Evolutionary conservation across 129 eudicot genomes (phyloP).

Genomic region (Artemisia tridentata): DNA sequence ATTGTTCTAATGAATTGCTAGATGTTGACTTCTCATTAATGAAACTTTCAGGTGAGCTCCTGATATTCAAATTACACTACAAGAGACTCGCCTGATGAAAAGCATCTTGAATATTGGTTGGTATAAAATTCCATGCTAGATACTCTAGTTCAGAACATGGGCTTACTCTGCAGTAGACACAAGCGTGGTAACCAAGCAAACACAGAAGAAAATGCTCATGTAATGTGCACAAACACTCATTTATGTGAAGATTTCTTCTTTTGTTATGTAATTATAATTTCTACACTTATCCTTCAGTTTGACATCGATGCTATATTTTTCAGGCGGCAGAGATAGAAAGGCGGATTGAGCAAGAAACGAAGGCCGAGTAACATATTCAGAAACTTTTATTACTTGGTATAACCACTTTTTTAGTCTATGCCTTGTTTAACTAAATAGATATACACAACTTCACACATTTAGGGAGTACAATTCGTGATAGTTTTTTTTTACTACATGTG

Average conservation of each 20-base stretch:
- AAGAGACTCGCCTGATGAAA: constrained; percentile 27
- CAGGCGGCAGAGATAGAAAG: constrained; percentile 94
- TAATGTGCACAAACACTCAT: constrained; percentile 20
- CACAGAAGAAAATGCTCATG: constrained; percentile 80
- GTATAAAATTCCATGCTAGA: constrained; percentile 44
- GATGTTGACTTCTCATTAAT: too few species aligned
- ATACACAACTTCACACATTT: too few species aligned
- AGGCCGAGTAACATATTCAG: constrained; percentile 91
- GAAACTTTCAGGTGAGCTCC: constrained; percentile 28
- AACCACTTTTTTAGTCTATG: background rate
- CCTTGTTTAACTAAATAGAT: too few species aligned
- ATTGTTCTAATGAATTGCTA: too few species aligned
- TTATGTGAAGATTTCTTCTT: constrained; percentile 14
- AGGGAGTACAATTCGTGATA: too few species aligned
- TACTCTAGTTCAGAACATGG: constrained; percentile 50
- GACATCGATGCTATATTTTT: constrained; percentile 9
- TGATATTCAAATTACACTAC: constrained; percentile 7
- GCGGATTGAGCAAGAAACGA: constrained; percentile 94
- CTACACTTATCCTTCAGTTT: background rate
- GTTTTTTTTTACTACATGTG: too few species aligned
- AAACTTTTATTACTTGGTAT: constrained; percentile 90
- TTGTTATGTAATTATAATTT: constrained; percentile 9
- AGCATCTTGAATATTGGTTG: constrained; percentile 44
- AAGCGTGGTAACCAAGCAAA: constrained; percentile 54
- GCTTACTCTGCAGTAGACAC: constrained; percentile 79